phyloP scores from a whole-genome alignment of 352 stramenopile species.

The Albugo candida region DNA sequence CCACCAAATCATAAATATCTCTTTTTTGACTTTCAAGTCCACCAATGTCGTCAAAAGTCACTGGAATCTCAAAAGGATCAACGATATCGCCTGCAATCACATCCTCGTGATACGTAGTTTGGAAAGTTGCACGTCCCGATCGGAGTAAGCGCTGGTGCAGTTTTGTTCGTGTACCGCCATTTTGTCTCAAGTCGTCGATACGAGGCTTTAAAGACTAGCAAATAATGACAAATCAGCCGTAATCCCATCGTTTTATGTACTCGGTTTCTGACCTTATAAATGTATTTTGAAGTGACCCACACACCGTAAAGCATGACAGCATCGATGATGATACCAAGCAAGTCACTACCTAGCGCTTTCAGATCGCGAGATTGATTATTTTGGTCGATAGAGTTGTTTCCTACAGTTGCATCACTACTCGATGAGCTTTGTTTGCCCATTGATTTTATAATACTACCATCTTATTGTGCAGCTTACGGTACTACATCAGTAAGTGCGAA shows the following conservation, averaged over 20 bases:
- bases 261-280: constrained; percentile 36
- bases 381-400: background rate
- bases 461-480: constrained; percentile 2
- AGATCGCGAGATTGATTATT: constrained; percentile 15
- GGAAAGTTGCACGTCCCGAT: constrained; percentile 41
- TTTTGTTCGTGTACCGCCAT: constrained; percentile 37
- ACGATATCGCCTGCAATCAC: constrained; percentile 89
- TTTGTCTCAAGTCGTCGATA: constrained; percentile 59
- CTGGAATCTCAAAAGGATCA: constrained; percentile 82
- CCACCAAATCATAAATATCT: constrained; percentile 91
- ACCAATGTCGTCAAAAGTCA: constrained; percentile 89
- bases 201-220: constrained; percentile 56
- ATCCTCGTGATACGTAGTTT: constrained; percentile 76
- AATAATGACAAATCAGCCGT: background rate
- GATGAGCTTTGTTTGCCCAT: constrained; percentile 19
- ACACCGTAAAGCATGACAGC: constrained; percentile 66
- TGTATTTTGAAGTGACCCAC: constrained; percentile 62
- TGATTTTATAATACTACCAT: background rate
- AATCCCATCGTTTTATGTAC: background rate
- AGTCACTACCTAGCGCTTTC: constrained; percentile 28
- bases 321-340: constrained; percentile 39
- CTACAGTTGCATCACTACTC: constrained; percentile 28
- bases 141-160: constrained; percentile 49
- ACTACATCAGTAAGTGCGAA: background rate
- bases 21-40: constrained; percentile 90